Evolutionary conservation across 345 rosid genomes (phyloP).

Genomic region (Hevea brasiliensis): DNA sequence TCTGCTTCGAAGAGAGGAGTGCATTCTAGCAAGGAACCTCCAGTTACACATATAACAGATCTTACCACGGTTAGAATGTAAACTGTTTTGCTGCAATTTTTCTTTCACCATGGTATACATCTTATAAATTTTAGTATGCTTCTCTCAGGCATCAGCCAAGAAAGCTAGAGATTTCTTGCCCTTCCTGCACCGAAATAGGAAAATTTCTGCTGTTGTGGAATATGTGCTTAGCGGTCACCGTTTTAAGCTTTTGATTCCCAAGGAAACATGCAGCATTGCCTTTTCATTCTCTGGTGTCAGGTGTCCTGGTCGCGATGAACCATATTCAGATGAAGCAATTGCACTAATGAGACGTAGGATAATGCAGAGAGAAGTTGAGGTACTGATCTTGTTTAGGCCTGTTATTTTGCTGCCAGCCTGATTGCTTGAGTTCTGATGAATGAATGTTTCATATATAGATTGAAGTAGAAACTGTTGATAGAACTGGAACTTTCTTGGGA

Average conservation of each 20-base stretch:
- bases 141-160: constrained; percentile 68
- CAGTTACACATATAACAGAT: constrained; percentile 77
- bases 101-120: background rate
- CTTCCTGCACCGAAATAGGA: constrained; percentile 69
- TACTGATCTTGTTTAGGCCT: constrained; percentile 21
- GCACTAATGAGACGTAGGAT: constrained; percentile 89
- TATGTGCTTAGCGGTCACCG: constrained; percentile 99
- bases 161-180: constrained; percentile 92
- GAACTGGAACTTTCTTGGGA: constrained; percentile 97
- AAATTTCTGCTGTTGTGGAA: constrained; percentile 83
- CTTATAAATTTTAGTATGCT: constrained; percentile 11
- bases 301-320: constrained; percentile 94
- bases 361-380: constrained; percentile 99
- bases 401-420: constrained; percentile 4
- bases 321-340: constrained; percentile 91
- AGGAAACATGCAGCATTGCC: constrained; percentile 94
- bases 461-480: constrained; percentile 89
- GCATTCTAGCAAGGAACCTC: constrained; percentile 80
- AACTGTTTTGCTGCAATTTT: background rate
- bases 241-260: constrained; percentile 85
- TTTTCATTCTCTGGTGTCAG: constrained; percentile 97
- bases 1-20: constrained; percentile 67
- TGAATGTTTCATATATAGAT: constrained; percentile 46
- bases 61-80: constrained; percentile 58
- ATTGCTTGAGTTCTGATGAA: constrained; percentile 8